phyloP scores from a whole-genome alignment of 1,139 yeast species.

The Sugiyamaella castrensis region DNA sequence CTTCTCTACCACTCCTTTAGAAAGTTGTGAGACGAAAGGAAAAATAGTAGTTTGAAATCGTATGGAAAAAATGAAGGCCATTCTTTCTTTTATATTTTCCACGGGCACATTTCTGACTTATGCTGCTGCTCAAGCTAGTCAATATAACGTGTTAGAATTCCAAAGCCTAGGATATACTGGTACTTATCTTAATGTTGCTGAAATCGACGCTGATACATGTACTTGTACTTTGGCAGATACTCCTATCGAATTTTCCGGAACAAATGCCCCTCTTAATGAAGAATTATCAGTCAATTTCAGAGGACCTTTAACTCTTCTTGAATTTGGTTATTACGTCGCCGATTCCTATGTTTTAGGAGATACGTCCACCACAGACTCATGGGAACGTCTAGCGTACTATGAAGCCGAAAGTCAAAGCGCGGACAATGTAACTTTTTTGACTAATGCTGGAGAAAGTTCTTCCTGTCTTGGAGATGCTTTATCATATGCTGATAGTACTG shows the following conservation, averaged over 20 bases:
- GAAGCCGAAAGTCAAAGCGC: conserved; percentile 53
- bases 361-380: conserved; percentile 42
- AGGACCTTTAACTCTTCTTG: conserved; percentile 76
- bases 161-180: conserved; percentile 67
- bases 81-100: too few species aligned
- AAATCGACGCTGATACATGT: conserved; percentile 56
- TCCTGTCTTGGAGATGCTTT: conserved; percentile 87
- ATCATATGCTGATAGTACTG: conserved; percentile 73
- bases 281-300: conserved; percentile 91
- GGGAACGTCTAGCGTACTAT: conserved; percentile 76
- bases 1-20: too few species aligned
- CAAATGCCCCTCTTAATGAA: conserved; percentile 78
- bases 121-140: neutral
- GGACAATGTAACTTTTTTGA: conserved; percentile 75
- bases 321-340: conserved; percentile 64
- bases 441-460: conserved; percentile 64
- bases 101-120: too few species aligned
- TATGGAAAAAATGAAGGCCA: too few species aligned
- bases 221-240: conserved; percentile 44
- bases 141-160: conserved; percentile 48
- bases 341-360: conserved; percentile 24
- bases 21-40: too few species aligned
- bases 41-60: too few species aligned
- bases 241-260: conserved; percentile 58
- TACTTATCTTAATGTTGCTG: conserved; percentile 56